These are phyloP conservation scores for Amaranthus hypochondriacus DNA, from an alignment of 148 eudicot genomes.

Conservation along the genomic window DNA sequence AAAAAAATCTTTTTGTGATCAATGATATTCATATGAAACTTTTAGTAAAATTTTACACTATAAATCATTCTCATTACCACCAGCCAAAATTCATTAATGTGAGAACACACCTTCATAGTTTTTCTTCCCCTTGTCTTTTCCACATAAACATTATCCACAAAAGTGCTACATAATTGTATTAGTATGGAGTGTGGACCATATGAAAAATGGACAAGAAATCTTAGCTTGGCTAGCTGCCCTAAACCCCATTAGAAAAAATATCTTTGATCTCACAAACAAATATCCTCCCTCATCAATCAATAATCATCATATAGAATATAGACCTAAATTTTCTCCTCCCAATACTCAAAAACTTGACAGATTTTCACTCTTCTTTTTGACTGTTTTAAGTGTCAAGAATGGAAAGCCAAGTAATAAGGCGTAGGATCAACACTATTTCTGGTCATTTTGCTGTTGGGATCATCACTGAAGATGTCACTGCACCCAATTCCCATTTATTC, in stretches of 20 bases:
- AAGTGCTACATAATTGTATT: too few relatives aligned
- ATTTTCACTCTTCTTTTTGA: not conserved
- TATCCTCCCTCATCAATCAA: not conserved
- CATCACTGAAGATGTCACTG: slow-evolving; percentile 37
- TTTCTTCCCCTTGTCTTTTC: too few relatives aligned
- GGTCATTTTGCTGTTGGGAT: slow-evolving; percentile 37
- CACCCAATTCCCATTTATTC: slow-evolving; percentile 35
- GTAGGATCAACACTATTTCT: slow-evolving; percentile 46
- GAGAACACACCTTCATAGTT: too few relatives aligned
- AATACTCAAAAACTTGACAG: not conserved
- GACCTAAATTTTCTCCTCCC: not conserved
- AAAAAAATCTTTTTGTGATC: too few relatives aligned
- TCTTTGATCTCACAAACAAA: not conserved
- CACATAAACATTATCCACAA: too few relatives aligned
- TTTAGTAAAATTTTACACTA: too few relatives aligned
- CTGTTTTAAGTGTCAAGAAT: slow-evolving; percentile 18
- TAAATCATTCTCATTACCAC: too few relatives aligned
- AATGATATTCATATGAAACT: too few relatives aligned
- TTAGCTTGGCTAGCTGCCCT: too few relatives aligned
- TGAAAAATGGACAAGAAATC: too few relatives aligned
- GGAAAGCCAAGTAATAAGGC: slow-evolving; percentile 44
- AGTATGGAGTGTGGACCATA: too few relatives aligned
- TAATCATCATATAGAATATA: not conserved
- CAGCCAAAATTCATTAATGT: too few relatives aligned
- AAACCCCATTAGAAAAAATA: not conserved